Percentiles rank a stretch among this genome's conserved stretches.
These are phyloP conservation scores for Vinca minor DNA, from an alignment of 257 asterid species.

Conservation along the genomic window DNA sequence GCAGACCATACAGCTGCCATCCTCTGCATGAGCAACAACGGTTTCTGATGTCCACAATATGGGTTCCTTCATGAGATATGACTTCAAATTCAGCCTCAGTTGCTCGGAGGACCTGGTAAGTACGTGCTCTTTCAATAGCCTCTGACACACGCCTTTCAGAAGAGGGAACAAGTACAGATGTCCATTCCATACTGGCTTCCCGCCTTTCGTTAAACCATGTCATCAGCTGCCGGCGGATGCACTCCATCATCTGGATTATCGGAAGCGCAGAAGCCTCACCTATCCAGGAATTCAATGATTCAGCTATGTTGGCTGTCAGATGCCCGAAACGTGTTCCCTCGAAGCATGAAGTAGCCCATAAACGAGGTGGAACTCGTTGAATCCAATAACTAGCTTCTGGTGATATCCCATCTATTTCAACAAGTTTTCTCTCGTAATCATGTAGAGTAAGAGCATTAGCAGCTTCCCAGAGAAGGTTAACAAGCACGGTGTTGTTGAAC, in stretches of 20 bases:
- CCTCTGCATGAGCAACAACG: slow-evolving; percentile 49
- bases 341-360: slow-evolving; percentile 56
- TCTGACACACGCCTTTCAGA: slow-evolving; percentile 52
- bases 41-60: slow-evolving; percentile 41
- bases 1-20: slow-evolving; percentile 59
- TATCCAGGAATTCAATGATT: slow-evolving; percentile 46
- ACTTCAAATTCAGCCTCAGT: slow-evolving; percentile 58
- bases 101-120: slow-evolving; percentile 46
- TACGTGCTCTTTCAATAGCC: slow-evolving; percentile 47
- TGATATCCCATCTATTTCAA: slow-evolving; percentile 43
- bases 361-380: slow-evolving; percentile 34
- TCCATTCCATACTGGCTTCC: slow-evolving; percentile 57
- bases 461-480: slow-evolving; percentile 58
- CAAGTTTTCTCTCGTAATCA: slow-evolving; percentile 38
- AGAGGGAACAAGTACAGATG: slow-evolving; percentile 47
- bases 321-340: slow-evolving; percentile 56
- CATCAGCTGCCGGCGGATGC: slow-evolving; percentile 59
- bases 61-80: slow-evolving; percentile 48
- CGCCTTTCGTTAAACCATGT: slow-evolving; percentile 71
- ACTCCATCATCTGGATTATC: slow-evolving; percentile 66
- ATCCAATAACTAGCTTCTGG: slow-evolving; percentile 59
- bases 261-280: slow-evolving; percentile 66
- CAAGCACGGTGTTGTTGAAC: slow-evolving; percentile 45
- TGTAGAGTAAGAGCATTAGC: slow-evolving; percentile 42
- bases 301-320: slow-evolving; percentile 41